These are phyloP conservation scores for Fusarium equiseti DNA, from an alignment of 2,329 filamentous ascomycete species.

Conservation along the genomic window DNA sequence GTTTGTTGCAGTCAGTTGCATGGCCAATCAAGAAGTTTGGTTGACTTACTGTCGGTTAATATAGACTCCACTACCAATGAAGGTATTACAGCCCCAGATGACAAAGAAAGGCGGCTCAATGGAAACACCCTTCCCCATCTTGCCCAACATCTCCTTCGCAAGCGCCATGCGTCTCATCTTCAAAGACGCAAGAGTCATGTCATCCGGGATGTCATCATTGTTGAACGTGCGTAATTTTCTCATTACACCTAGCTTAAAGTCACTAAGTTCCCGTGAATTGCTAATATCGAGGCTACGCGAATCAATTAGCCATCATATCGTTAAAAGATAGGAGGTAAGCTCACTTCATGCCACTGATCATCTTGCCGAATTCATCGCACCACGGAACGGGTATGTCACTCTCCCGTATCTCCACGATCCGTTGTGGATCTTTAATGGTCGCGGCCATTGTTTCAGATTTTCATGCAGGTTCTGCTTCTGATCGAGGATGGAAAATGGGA, in stretches of 20 bases:
- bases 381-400: slow-evolving; percentile 13
- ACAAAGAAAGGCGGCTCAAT: slow-evolving; percentile 26
- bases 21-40: fast-evolving
- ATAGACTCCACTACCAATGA: slow-evolving; percentile 14
- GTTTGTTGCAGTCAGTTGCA: background rate
- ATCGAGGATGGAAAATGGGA: background rate
- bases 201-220: slow-evolving; percentile 1
- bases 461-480: background rate
- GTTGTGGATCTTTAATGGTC: slow-evolving; percentile 1
- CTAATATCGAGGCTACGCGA: background rate
- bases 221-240: slow-evolving; percentile 13
- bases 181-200: background rate
- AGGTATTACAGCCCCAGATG: slow-evolving; percentile 21
- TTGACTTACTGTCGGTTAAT: slow-evolving; percentile 20
- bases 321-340: fast-evolving
- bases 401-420: slow-evolving; percentile 5
- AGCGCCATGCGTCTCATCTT: slow-evolving; percentile 9
- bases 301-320: background rate
- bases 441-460: slow-evolving; percentile 8
- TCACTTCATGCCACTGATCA: slow-evolving; percentile 31
- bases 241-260: background rate
- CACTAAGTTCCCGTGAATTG: background rate
- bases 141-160: slow-evolving; percentile 9
- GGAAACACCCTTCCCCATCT: background rate
- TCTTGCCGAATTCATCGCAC: slow-evolving; percentile 29